Evolutionary conservation across 129 eudicot species (phyloP).

Genomic region (Artemisia argyi): DNA sequence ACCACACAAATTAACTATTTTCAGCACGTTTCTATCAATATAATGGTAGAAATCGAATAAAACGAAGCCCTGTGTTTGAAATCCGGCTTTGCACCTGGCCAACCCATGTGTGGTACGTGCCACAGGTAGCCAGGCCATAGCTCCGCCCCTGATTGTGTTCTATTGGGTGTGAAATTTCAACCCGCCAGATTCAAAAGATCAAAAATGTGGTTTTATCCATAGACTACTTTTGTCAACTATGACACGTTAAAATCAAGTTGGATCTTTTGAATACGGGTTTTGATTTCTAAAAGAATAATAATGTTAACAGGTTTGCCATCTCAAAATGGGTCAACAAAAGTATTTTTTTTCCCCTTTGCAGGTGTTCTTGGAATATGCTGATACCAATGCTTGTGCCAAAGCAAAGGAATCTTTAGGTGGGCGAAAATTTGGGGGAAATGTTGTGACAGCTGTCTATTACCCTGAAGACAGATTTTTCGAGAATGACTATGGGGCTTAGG

Average conservation of each 20-base stretch:
- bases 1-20: too few relatives aligned
- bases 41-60: too few relatives aligned
- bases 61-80: too few relatives aligned
- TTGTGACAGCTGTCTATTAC: constrained; percentile 72
- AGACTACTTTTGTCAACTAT: not conserved
- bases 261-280: not conserved
- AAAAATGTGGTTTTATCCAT: not conserved
- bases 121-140: too few relatives aligned
- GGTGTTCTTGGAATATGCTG: constrained; percentile 85
- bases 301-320: not conserved
- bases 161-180: not conserved
- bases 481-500: constrained; percentile 53
- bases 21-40: too few relatives aligned
- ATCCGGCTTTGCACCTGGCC: too few relatives aligned
- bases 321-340: not conserved
- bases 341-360: constrained; percentile 12
- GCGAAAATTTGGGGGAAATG: constrained; percentile 84
- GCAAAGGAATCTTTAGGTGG: constrained; percentile 81
- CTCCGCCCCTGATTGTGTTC: too few relatives aligned
- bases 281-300: not conserved
- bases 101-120: too few relatives aligned
- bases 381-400: constrained; percentile 51
- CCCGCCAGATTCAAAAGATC: not conserved
- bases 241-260: not conserved
- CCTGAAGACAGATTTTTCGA: constrained; percentile 66